Evolutionary conservation across 352 stramenopile genomes (phyloP).

Genomic region (Pythium biforme): DNA sequence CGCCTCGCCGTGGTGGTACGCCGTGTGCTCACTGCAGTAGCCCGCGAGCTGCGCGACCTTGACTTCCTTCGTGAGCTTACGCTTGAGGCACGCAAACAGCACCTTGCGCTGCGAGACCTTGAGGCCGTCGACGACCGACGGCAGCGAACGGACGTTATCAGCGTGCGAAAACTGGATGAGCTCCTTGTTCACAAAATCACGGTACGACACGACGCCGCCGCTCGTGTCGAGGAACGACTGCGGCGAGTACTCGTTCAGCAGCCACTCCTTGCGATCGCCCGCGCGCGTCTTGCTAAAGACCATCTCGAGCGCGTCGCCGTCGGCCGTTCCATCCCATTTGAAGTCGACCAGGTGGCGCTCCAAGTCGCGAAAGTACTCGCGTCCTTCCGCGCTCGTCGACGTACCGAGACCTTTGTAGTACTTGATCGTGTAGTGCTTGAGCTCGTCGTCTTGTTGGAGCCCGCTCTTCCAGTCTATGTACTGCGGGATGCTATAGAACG

Average conservation of each 20-base stretch:
- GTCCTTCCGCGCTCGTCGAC: slow-evolving; percentile 95
- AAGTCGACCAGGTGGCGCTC: slow-evolving; percentile 94
- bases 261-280: slow-evolving; percentile 96
- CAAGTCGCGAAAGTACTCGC: slow-evolving; percentile 98
- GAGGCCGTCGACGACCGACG: slow-evolving; percentile 95
- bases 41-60: slow-evolving; percentile 99
- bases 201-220: slow-evolving; percentile 88
- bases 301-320: slow-evolving; percentile 97
- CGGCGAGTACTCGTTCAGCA: slow-evolving; percentile 86
- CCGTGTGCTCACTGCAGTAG: slow-evolving; percentile 96
- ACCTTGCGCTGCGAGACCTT: slow-evolving; percentile 98
- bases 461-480: slow-evolving; percentile 95
- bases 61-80: slow-evolving; percentile 98
- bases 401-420: slow-evolving; percentile 99
- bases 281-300: slow-evolving; percentile 97
- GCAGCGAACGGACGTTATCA: slow-evolving; percentile 96
- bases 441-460: slow-evolving; percentile 31
- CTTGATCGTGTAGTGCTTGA: slow-evolving; percentile 96
- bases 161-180: slow-evolving; percentile 98
- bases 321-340: slow-evolving; percentile 53
- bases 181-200: slow-evolving; percentile 98
- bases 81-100: slow-evolving; percentile 97
- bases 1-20: slow-evolving; percentile 99
- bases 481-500: slow-evolving; percentile 97
- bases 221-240: slow-evolving; percentile 94